A percentile compares a stretch with the other conserved stretches of the same genome.
Evolutionary conservation across 2,329 filamentous ascomycete species (phyloP).

Genomic region (Aspergillus thermomutatus): DNA sequence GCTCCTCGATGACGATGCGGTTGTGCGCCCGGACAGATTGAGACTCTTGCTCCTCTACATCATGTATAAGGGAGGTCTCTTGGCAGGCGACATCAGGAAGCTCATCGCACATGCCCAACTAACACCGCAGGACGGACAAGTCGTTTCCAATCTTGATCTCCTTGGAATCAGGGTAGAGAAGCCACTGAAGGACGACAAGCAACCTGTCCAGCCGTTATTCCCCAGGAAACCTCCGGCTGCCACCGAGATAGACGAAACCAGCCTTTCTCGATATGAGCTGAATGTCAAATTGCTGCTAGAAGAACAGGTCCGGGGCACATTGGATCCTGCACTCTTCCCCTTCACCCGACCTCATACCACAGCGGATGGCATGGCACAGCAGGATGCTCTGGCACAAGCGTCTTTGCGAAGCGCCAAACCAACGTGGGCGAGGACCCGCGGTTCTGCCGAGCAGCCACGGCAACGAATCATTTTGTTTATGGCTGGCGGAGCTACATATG

Average conservation of each 20-base stretch:
- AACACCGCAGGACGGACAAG: slow-evolving; percentile 67
- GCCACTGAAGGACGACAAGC: slow-evolving; percentile 73
- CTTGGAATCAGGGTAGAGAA: slow-evolving; percentile 72
- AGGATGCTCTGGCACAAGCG: slow-evolving; percentile 55
- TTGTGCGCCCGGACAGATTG: slow-evolving; percentile 70
- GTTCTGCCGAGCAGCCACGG: slow-evolving; percentile 71
- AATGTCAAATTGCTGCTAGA: slow-evolving; percentile 81
- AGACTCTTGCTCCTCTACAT: slow-evolving; percentile 83
- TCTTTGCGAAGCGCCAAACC: slow-evolving; percentile 89
- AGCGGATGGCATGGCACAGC: slow-evolving; percentile 41
- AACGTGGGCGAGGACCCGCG: slow-evolving; percentile 85
- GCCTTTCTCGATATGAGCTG: slow-evolving; percentile 83
- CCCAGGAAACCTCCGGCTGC: slow-evolving; percentile 57
- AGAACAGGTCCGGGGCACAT: slow-evolving; percentile 61
- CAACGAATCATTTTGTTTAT: slow-evolving; percentile 93
- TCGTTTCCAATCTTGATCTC: slow-evolving; percentile 71
- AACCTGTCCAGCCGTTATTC: slow-evolving; percentile 66
- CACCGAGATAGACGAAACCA: slow-evolving; percentile 68
- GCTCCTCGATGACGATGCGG: slow-evolving; percentile 78
- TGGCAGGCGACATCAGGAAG: slow-evolving; percentile 78
- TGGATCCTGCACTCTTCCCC: slow-evolving; percentile 67
- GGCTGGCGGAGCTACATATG: slow-evolving; percentile 92
- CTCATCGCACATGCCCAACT: slow-evolving; percentile 80
- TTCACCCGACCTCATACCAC: slow-evolving; percentile 67
- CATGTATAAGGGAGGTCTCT: slow-evolving; percentile 79